Evolutionary conservation across 495 filamentous ascomycete genomes (phyloP).

Genomic region (Xylaria telfairii): DNA sequence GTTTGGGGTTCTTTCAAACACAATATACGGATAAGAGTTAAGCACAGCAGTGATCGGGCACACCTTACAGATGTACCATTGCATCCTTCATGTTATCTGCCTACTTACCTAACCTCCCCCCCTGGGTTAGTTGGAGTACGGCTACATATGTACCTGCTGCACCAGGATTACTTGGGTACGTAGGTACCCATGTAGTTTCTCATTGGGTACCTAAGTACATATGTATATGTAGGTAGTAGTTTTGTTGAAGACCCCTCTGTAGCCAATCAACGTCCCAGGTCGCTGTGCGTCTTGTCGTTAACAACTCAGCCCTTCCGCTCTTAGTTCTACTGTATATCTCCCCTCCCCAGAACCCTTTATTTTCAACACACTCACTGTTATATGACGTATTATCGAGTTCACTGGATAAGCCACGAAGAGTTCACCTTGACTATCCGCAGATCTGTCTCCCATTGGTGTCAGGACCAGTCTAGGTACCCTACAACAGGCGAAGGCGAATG

Average conservation of each 20-base stretch:
- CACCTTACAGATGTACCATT: background rate
- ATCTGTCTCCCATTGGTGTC: background rate
- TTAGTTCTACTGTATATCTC: background rate
- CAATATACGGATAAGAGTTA: too few relatives aligned
- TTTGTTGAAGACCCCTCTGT: too few relatives aligned
- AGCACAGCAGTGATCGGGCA: background rate
- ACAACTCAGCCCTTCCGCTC: background rate
- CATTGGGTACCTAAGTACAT: too few relatives aligned
- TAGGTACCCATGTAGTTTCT: background rate
- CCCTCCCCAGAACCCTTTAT: background rate
- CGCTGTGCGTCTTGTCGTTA: background rate
- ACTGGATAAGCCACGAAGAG: background rate
- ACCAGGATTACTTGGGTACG: background rate
- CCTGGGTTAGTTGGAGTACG: too few relatives aligned
- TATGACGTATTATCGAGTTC: background rate
- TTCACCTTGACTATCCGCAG: background rate
- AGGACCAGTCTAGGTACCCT: background rate
- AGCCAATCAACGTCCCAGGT: slow-evolving; percentile 3
- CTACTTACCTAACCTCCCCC: background rate
- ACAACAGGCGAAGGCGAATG: background rate
- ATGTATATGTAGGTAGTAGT: too few relatives aligned
- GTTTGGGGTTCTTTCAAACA: too few relatives aligned
- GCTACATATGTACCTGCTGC: background rate
- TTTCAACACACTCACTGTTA: background rate
- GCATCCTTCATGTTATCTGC: background rate